A percentile compares a stretch with the other conserved stretches of the same genome.
phyloP scores from a whole-genome alignment of 352 stramenopile genomes.

The Saprolegnia diclina region DNA sequence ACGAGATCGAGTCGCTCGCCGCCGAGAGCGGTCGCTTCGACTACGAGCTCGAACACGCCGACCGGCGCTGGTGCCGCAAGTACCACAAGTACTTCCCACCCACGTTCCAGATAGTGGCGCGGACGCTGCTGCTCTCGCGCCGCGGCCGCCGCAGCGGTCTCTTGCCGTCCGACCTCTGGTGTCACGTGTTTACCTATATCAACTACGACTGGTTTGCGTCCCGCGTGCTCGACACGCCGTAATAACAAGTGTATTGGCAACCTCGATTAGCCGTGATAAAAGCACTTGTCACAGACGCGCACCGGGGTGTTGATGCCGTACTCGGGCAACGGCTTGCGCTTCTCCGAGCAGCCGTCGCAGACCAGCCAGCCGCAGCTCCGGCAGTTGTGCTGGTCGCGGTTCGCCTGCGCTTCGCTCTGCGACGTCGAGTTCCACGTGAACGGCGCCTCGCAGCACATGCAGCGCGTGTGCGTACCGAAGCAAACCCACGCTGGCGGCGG shows the following conservation, averaged over 20 bases:
- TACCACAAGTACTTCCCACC: slow-evolving; percentile 16
- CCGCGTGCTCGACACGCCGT: too few relatives aligned
- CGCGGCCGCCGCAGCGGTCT: background rate
- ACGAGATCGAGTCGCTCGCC: slow-evolving; percentile 12
- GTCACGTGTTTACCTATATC: slow-evolving; percentile 21
- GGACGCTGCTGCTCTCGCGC: background rate
- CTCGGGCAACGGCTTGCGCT: slow-evolving; percentile 76
- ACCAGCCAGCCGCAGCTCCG: slow-evolving; percentile 70
- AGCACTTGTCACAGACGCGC: slow-evolving; percentile 81
- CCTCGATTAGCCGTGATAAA: too few relatives aligned
- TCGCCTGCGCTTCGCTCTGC: slow-evolving; percentile 82
- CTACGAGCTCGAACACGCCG: slow-evolving; percentile 6
- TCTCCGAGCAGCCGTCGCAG: slow-evolving; percentile 81
- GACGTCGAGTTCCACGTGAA: slow-evolving; percentile 89
- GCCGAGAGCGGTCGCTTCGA: slow-evolving; percentile 19
- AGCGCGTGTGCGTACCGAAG: slow-evolving; percentile 78
- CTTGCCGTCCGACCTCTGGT: slow-evolving; percentile 15
- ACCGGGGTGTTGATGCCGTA: slow-evolving; percentile 82
- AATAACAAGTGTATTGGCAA: too few relatives aligned
- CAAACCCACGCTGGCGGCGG: slow-evolving; percentile 59
- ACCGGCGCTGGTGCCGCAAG: slow-evolving; percentile 15
- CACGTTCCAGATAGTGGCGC: background rate
- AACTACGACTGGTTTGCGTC: slow-evolving; percentile 7
- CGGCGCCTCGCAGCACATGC: slow-evolving; percentile 82
- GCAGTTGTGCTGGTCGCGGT: slow-evolving; percentile 88